phyloP scores from a whole-genome alignment of 495 filamentous ascomycete species.

The Penicillium silybi region DNA sequence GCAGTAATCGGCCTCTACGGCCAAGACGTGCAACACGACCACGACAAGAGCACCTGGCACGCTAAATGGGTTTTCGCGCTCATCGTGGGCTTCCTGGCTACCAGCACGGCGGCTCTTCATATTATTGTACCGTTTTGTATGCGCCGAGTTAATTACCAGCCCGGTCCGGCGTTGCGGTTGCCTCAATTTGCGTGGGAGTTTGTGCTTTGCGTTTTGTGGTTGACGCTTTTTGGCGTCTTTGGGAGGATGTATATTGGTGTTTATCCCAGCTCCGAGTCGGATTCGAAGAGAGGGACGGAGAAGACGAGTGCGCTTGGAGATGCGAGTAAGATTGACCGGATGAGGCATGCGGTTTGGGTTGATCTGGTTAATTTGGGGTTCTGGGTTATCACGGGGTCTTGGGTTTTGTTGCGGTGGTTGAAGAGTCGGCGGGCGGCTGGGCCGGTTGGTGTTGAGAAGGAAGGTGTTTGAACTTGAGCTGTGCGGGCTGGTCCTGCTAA shows the following conservation, averaged over 20 bases:
- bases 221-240: conserved; percentile 77
- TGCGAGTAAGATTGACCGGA: conserved; percentile 52
- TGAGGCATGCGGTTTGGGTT: conserved; percentile 86
- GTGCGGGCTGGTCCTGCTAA: background rate
- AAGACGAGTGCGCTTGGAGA: conserved; percentile 26
- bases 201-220: conserved; percentile 68
- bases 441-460: conserved; percentile 11
- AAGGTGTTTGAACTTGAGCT: conserved; percentile 2
- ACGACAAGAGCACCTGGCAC: conserved; percentile 48
- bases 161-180: conserved; percentile 12
- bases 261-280: conserved; percentile 30
- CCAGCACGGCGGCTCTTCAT: conserved; percentile 59
- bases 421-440: conserved; percentile 16
- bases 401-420: conserved; percentile 38
- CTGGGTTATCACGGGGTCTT: conserved; percentile 59
- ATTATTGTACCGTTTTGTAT: conserved; percentile 51
- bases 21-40: conserved; percentile 58
- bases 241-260: conserved; percentile 73
- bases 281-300: conserved; percentile 46
- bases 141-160: conserved; percentile 30
- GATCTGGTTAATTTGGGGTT: conserved; percentile 69
- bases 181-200: conserved; percentile 64
- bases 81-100: conserved; percentile 57
- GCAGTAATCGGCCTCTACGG: conserved; percentile 78
- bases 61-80: conserved; percentile 76